Base-by-base conservation (phyloP, 495 filamentous ascomycete genomes). In the Penicillium herquei region DNA sequence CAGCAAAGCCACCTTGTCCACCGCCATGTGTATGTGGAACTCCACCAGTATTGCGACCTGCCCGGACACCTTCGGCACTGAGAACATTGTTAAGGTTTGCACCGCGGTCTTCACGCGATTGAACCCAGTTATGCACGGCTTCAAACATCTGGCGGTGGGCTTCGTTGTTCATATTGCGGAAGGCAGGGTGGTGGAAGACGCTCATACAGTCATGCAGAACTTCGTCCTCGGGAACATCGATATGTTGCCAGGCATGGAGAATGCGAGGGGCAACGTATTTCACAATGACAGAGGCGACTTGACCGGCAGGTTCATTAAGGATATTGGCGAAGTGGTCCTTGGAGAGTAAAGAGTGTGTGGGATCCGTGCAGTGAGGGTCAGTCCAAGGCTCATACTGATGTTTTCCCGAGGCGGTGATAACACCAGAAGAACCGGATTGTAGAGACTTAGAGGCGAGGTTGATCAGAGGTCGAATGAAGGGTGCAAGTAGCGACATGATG, bases 311-410 rank as follows among this genome's bases (percentile, higher is more conserved):
- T 32, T 88, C 79, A 73, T 98, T 98, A 31, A 98, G 78, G 32
- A 92, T 78, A 71, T 98, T 96, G 58, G 88, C 88, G 64, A 98
- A 98, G 68, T 98, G 94, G 63, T 98, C 94, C 72, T 98, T 97
- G 54, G 90, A 92, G 6, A 98, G 82, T 73, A 98, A 84, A 10
- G 89, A 94, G 76, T 97, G 94, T 3, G 94, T 98, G 7, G 94
- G 94, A 69, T 98, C 87, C 12, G 89, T 87, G 77, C 89, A 94
- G 46, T 81, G 75, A 6, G 89, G 84, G 68, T 96, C 87, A 7
- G 84, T 89, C 94, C 94, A 97, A 9, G 90, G 89, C 65, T 93
- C 92, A 55, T 87, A 90, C 72, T 98, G 94, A 62, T 91, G 88
- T 34, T 88, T 83, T 13, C 87, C 90, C 44, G 87, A 90, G 21